Evolutionary conservation across 2,329 filamentous ascomycete genomes (phyloP), one percentile per base, ranked within the genome.

Genomic region (Periglandula ipomoeae): DNA sequence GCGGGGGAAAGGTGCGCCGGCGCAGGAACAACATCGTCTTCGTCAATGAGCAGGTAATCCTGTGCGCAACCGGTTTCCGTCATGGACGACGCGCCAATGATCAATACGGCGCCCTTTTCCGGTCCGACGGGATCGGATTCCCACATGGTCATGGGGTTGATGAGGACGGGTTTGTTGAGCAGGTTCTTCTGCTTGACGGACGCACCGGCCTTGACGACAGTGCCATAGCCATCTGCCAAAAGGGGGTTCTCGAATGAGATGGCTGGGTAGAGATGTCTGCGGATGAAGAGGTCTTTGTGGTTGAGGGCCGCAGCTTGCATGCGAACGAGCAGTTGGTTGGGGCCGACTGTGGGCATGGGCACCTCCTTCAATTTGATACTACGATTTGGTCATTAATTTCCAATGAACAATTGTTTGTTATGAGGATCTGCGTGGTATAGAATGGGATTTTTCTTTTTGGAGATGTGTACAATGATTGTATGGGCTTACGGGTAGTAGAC

Each of bases 271-370:
- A 95, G 81, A 61, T 90, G 85, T 66, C 93, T 89, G 48, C 91
- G 87, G 67, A 95, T 86, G 71, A 96, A 97, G 57, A 95, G 81
- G 66, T 97, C 93, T 59, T 90, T 86, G 71, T 97, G 93, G 72
- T 97, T 97, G 45, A 97, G 81, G 13, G 91, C 85, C 1, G 84
- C 87, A 46, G 89, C 87, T 32, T 79, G 77, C 61, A 97, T 73
- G 59, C 80, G 81, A 53, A 97, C 72, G 6, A 94, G 73, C 55
- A 95, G 72, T 64, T 96, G 77, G 53, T 73, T 73, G 15, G 78
- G 76, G 23, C 79, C 76, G 0, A 84, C 84, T 2, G 70, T 72
- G 23, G 85, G 85, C 53, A 75, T 73, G 49, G 83, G 75, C 15
- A 84, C 68, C 30, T 81, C 70, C 53, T 79, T 80, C 47, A 87